Evolutionary conservation across 164 flowering plant species (phyloP), one percentile per base, ranked within the genome.

Genomic region (Echeveria elegans): DNA sequence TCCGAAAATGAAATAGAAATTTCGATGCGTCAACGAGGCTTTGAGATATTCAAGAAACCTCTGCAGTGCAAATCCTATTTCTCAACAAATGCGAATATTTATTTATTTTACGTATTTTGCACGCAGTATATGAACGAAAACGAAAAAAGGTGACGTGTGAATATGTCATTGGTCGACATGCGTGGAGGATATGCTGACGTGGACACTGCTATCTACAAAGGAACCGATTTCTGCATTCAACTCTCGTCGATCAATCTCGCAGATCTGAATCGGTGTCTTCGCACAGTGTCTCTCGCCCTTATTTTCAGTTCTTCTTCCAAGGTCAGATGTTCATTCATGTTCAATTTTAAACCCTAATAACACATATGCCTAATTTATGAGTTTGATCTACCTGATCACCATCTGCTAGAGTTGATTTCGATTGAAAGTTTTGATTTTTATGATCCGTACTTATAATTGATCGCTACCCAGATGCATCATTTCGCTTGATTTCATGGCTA

Each of bases 181-280:
- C 31, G 61, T 56, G 61, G 61, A 56, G 32, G 61, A 23, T 43
- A 43, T 43, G 30, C 14, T 28, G 60, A 56, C 31, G 61, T 56
- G 61, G 32, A 56, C n/a, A 5, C n/a, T 28, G 31, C 1, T 34
- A 7, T 34, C 37, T 15, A 16, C 4, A 56, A 8, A 53, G 10
- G 61, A 56, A 26, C 32, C 32, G 28, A 56, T 16, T 56, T 56
- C 30, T 56, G 5, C 58, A 52, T 52, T 52, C 32, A 10, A 56
- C 2, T 15, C 28, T 10, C 61, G 11, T 28, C 29, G 11, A 21
- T 52, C 58, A 34, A 34, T 34, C 7, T 8, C 15, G 58, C 19
- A 29, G 61, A 56, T 56, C 61, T 56, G 19, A 56, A 56, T 14
- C 31, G 32, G 15, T 12, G 11, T 56, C 32, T 56, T 28, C 31